Evolutionary conservation across 2,329 filamentous ascomycete species (phyloP).

Genomic region (Thermothelomyces thermophilus): DNA sequence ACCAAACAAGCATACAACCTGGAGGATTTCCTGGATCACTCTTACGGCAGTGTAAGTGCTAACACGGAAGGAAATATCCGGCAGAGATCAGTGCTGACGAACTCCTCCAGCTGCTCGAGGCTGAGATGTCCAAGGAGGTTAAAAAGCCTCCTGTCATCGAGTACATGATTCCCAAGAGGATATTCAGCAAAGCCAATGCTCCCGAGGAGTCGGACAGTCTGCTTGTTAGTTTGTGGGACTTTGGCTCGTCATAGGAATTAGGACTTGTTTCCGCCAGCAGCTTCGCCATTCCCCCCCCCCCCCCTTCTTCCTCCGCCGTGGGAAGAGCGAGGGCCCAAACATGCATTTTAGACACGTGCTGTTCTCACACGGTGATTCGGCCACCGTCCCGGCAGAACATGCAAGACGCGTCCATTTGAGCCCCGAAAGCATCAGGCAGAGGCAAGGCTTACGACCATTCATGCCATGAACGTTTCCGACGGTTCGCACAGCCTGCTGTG

Average conservation of each 20-base stretch:
- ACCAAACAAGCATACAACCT: conserved; percentile 91
- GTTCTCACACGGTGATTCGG: too few species aligned
- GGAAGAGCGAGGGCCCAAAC: too few species aligned
- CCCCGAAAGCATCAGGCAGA: too few species aligned
- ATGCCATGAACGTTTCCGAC: too few species aligned
- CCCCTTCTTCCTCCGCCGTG: too few species aligned
- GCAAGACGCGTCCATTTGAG: too few species aligned
- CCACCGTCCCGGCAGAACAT: too few species aligned
- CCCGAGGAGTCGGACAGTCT: conserved; percentile 45
- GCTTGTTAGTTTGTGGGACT: conserved; percentile 56
- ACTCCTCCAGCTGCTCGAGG: conserved; percentile 65
- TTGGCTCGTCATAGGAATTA: conserved; percentile 33
- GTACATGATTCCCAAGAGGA: conserved; percentile 84
- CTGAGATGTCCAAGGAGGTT: conserved; percentile 74
- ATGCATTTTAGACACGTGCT: too few species aligned
- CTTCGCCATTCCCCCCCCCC: too few species aligned
- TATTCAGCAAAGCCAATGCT: conserved; percentile 53
- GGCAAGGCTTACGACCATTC: too few species aligned
- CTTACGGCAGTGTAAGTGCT: conserved; percentile 73
- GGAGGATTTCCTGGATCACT: conserved; percentile 97
- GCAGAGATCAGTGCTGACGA: conserved; percentile 34
- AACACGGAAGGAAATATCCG: too few species aligned
- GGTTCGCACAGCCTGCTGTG: too few species aligned
- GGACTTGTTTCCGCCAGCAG: background rate
- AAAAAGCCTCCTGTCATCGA: conserved; percentile 86